Percentiles rank a stretch among this genome's conserved stretches.
Evolutionary conservation across 1,139 yeast genomes (phyloP).

Genomic region (Pneumocystis wakefieldiae): DNA sequence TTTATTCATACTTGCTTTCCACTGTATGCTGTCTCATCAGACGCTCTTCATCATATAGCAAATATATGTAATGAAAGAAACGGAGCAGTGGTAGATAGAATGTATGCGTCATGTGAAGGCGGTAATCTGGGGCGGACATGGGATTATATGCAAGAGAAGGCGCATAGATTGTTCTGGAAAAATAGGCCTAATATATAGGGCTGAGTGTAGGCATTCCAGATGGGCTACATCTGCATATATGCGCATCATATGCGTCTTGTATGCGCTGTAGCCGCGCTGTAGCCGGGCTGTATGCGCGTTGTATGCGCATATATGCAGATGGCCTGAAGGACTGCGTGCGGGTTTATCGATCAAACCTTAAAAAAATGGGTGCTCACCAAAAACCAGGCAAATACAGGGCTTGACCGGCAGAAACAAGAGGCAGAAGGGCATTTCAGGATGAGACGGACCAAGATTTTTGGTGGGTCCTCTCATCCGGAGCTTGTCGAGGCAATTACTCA

Average conservation of each 20-base stretch:
- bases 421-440: constrained; percentile 26
- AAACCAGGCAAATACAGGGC: not conserved
- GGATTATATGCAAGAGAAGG: not conserved
- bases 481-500: constrained; percentile 81
- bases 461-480: constrained; percentile 92
- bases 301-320: too few species aligned
- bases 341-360: not conserved
- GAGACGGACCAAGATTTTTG: constrained; percentile 95
- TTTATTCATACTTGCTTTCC: not conserved
- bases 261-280: too few species aligned
- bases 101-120: not conserved
- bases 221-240: too few species aligned
- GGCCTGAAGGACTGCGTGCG: not conserved
- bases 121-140: not conserved
- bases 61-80: not conserved
- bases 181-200: too few species aligned
- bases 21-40: not conserved
- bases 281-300: too few species aligned
- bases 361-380: not conserved
- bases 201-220: too few species aligned
- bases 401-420: not conserved
- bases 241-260: too few species aligned
- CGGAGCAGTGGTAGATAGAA: not conserved
- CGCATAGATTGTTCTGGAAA: not conserved
- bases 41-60: not conserved